A percentile compares a stretch with the other conserved stretches of the same genome.
phyloP scores from a whole-genome alignment of 768 basidiomycete species.

The Terana coerulea region DNA sequence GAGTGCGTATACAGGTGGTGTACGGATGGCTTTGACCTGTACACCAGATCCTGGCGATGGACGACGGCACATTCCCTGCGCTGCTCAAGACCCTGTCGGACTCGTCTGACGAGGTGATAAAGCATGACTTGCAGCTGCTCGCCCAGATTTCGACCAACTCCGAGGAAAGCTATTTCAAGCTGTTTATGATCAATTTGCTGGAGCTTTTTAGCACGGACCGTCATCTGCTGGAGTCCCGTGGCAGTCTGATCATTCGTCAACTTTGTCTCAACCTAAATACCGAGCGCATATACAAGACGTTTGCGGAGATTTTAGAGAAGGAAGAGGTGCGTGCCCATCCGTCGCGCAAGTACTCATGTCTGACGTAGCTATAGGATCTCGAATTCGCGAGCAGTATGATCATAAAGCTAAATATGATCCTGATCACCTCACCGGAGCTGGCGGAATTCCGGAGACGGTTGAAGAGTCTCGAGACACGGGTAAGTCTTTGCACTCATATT shows the following conservation, averaged over 20 bases:
- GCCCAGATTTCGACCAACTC: conserved; percentile 97
- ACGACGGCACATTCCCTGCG: conserved; percentile 95
- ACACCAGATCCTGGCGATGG: conserved; percentile 84
- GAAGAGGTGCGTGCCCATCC: conserved; percentile 70
- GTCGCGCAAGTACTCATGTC: neutral
- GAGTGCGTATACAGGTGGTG: conserved; percentile 9
- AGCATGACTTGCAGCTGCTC: conserved; percentile 90
- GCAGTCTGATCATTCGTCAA: conserved; percentile 94
- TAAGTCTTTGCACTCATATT: conserved; percentile 34
- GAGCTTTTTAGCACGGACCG: conserved; percentile 95
- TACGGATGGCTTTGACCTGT: neutral
- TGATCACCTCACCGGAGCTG: conserved; percentile 96
- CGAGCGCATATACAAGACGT: conserved; percentile 91
- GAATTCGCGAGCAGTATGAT: conserved; percentile 98
- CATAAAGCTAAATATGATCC: conserved; percentile 93
- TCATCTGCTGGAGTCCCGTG: conserved; percentile 82
- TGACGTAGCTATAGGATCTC: conserved; percentile 59
- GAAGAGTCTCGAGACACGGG: conserved; percentile 91
- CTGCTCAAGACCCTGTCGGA: conserved; percentile 94
- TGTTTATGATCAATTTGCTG: conserved; percentile 92
- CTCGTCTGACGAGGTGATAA: conserved; percentile 96
- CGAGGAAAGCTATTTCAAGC: conserved; percentile 92
- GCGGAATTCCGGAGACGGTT: conserved; percentile 89
- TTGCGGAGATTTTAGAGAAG: conserved; percentile 96
- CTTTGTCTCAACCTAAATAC: conserved; percentile 92